Conservation (phyloP, 108 stramenopile species). For the Nitzschia palea region DNA sequence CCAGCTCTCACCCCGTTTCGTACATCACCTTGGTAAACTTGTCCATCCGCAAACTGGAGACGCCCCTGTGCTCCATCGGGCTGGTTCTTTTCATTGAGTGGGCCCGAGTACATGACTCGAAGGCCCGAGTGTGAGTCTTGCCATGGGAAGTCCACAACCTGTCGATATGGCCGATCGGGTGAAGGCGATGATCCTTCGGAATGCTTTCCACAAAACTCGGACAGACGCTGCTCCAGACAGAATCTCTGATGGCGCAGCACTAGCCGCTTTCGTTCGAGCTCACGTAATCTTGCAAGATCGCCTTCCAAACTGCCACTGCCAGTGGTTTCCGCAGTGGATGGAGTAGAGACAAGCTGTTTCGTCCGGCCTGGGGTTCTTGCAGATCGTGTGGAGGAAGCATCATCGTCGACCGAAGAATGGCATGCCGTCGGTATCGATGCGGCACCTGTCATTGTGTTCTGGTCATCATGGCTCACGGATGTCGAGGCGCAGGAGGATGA, state of each 20-base stretch:
- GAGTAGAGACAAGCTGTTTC: not conserved
- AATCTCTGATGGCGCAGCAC: conserved; percentile 36
- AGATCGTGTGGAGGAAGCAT: not conserved
- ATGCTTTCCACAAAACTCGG: conserved; percentile 28
- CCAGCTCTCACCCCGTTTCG: conserved; percentile 23
- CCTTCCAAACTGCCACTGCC: not conserved
- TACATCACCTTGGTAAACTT: conserved; percentile 32
- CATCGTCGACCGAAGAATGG: not conserved
- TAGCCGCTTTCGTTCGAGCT: conserved; percentile 40
- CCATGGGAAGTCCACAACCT: conserved; percentile 2
- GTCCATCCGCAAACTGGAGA: conserved; percentile 35
- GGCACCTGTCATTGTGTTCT: conserved; percentile 10
- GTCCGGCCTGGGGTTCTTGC: not conserved
- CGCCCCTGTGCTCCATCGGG: conserved; percentile 27
- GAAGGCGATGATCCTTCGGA: not conserved
- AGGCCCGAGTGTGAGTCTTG: conserved; percentile 6
- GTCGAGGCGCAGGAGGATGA: not conserved
- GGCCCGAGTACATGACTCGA: conserved; percentile 28
- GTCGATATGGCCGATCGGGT: not conserved
- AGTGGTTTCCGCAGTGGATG: not conserved
- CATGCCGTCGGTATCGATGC: conserved; percentile 9
- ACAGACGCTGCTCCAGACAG: conserved; percentile 41
- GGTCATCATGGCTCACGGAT: conserved; percentile 1
- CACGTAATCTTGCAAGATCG: not conserved
- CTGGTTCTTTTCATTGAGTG: conserved; percentile 11